Conservation (phyloP, 148 eudicot genomes). For the Arctostaphylos glauca region DNA sequence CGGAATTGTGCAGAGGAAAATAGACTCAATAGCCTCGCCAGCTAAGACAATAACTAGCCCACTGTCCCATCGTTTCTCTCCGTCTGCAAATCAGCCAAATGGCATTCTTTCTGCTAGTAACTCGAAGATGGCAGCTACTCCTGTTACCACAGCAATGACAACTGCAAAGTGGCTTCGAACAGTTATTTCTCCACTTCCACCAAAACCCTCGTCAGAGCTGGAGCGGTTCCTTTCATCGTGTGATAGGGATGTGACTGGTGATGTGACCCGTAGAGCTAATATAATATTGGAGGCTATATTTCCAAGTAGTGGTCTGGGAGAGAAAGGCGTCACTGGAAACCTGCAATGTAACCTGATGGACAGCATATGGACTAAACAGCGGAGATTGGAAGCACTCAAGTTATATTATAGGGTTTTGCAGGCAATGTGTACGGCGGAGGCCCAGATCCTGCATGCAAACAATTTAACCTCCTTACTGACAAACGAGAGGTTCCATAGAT, state of each 20-base stretch:
- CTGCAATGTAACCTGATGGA: conserved; percentile 74
- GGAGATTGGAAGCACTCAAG: conserved; percentile 78
- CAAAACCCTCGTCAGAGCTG: conserved; percentile 70
- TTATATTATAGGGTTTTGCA: conserved; percentile 84
- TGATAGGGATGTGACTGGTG: conserved; percentile 66
- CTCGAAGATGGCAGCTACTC: conserved; percentile 62
- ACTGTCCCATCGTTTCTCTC: conserved; percentile 73
- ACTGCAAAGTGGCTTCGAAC: conserved; percentile 96
- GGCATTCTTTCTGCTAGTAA: conserved; percentile 29
- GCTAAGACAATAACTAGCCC: conserved; percentile 72
- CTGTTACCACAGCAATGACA: conserved; percentile 98
- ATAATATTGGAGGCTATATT: conserved; percentile 93
- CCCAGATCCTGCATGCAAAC: conserved; percentile 62
- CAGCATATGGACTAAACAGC: conserved; percentile 92
- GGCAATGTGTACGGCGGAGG: conserved; percentile 87
- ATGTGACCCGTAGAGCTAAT: conserved; percentile 68
- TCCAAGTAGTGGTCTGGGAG: conserved; percentile 78
- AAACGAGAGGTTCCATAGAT: conserved; percentile 94
- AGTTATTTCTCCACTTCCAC: conserved; percentile 74
- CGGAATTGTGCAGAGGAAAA: conserved; percentile 50
- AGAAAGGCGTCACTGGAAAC: conserved; percentile 48
- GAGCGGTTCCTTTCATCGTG: conserved; percentile 66
- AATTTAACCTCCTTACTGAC: conserved; percentile 85
- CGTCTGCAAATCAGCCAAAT: conserved; percentile 40
- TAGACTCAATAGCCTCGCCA: conserved; percentile 71